phyloP scores from a whole-genome alignment of 2,329 filamentous ascomycete genomes.

The Aspergillus carbonarius region DNA sequence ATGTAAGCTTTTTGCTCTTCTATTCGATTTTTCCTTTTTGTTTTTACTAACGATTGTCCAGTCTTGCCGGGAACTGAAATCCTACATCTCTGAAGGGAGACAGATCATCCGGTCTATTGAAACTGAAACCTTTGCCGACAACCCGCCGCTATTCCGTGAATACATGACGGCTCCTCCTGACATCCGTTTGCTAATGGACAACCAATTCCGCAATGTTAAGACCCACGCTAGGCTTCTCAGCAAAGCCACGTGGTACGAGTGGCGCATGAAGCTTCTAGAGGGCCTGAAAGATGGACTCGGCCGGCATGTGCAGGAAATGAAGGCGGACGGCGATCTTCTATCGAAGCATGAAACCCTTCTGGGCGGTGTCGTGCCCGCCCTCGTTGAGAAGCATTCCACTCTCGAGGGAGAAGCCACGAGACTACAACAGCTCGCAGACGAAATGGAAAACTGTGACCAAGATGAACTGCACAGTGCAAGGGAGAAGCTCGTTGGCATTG shows the following conservation, averaged over 20 bases:
- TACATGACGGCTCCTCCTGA: conserved; percentile 84
- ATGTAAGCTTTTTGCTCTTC: conserved; percentile 55
- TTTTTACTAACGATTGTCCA: conserved; percentile 35
- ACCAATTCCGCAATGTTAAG: conserved; percentile 96
- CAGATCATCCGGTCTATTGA: conserved; percentile 90
- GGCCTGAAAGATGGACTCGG: conserved; percentile 79
- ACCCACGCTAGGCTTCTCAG: conserved; percentile 84
- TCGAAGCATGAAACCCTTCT: conserved; percentile 68
- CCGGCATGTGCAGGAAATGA: conserved; percentile 74
- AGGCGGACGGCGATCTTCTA: conserved; percentile 67
- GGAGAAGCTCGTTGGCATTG: conserved; percentile 63
- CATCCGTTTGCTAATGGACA: conserved; percentile 85
- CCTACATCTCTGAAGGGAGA: conserved; percentile 91
- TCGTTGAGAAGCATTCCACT: conserved; percentile 60
- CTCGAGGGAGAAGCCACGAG: conserved; percentile 65
- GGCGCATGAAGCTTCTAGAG: conserved; percentile 85
- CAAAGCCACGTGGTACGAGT: conserved; percentile 97
- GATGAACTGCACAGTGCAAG: conserved; percentile 73
- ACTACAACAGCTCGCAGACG: conserved; percentile 69
- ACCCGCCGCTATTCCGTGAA: conserved; percentile 86
- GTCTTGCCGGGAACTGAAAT: conserved; percentile 92
- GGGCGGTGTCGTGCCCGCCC: conserved; percentile 63
- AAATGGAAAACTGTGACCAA: conserved; percentile 65
- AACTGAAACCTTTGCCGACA: conserved; percentile 81
- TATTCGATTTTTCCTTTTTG: conserved; percentile 6